These are phyloP conservation scores for Cyclocybe aegerita DNA, from an alignment of 768 basidiomycete genomes.

Conservation along the genomic window DNA sequence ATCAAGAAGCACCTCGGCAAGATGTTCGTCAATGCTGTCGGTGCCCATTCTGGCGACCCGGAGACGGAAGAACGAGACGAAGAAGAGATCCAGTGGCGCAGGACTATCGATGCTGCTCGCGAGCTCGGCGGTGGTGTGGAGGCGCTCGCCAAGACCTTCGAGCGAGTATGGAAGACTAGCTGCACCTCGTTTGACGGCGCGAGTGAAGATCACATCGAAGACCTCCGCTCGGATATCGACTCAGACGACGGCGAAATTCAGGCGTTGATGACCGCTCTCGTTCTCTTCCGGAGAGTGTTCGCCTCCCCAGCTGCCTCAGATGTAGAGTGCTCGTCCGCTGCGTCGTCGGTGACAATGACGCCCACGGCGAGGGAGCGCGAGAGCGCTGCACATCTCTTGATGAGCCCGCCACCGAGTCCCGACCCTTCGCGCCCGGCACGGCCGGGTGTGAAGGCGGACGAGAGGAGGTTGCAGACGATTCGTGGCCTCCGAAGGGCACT, in stretches of 20 bases:
- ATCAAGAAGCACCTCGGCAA: constrained; percentile 50
- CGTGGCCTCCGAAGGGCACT: constrained; percentile 51
- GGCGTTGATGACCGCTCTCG: constrained; percentile 55
- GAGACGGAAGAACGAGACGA: constrained; percentile 29
- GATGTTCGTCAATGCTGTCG: constrained; percentile 50
- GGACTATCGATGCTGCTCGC: constrained; percentile 56
- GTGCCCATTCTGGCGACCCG: constrained; percentile 23
- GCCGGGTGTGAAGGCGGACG: constrained; percentile 8
- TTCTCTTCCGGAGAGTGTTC: constrained; percentile 65
- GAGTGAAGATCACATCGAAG: constrained; percentile 27
- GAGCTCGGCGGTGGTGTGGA: constrained; percentile 62
- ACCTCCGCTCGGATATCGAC: constrained; percentile 5
- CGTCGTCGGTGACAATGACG: constrained; percentile 13
- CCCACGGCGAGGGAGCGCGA: constrained; percentile 3
- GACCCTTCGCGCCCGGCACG: constrained; percentile 2
- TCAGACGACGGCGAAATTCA: constrained; percentile 42
- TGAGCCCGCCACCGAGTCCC: constrained; percentile 64
- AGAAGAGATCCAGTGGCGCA: constrained; percentile 40
- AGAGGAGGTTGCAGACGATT: constrained; percentile 38
- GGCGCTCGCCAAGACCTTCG: constrained; percentile 53
- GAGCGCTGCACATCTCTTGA: constrained; percentile 21
- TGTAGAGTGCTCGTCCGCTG: not conserved
- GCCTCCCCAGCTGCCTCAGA: constrained; percentile 18
- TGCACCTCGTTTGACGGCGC: constrained; percentile 18
- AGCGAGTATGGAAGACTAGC: constrained; percentile 50